Evolutionary conservation across 345 rosid species (phyloP).

Genomic region (thale cress (Arabidopsis thaliana)): TAIR10.1 NC_003075.7:15268501-15269000

Average conservation of each 20-base stretch:
- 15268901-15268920: not conserved
- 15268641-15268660: conserved; percentile 35
- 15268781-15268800: conserved; percentile 13
- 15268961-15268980: conserved; percentile 32
- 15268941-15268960: not conserved
- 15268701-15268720: conserved; percentile 15
- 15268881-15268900: conserved; percentile 5
- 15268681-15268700: conserved; percentile 31
- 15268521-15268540: conserved; percentile 15
- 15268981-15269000: conserved; percentile 17
- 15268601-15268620: conserved; percentile 15
- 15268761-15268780: conserved; percentile 16
- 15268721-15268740: conserved; percentile 22
- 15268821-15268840: conserved; percentile 21
- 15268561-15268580: conserved; percentile 28
- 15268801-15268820: conserved; percentile 26
- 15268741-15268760: conserved; percentile 18
- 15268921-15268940: not conserved
- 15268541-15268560: conserved; percentile 6
- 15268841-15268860: conserved; percentile 19
- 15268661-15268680: conserved; percentile 7
- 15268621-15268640: conserved; percentile 44
- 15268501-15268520: conserved; percentile 23
- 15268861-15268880: not conserved
- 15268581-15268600: conserved; percentile 40